Base-by-base conservation (phyloP, 139 green algal species). In the Ettlia oleoabundans region DNA sequence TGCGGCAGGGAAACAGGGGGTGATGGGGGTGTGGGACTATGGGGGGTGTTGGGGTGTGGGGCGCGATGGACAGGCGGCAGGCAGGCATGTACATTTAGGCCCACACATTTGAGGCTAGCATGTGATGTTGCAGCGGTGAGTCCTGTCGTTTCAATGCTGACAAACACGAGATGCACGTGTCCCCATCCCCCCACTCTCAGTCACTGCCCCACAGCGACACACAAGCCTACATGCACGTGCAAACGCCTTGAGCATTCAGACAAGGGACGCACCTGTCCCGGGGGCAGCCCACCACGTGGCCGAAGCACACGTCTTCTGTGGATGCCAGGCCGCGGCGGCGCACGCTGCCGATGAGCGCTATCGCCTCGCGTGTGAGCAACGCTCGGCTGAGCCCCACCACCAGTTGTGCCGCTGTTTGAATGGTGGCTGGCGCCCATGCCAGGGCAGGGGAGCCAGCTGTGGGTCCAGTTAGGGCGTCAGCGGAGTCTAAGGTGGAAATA, bases 291-390 rank as follows among this genome's bases (percentile, higher is more conserved):
- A 98, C 89, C 21, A 97, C 92, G 26, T 88, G 74, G 7, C 93
- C 93, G 82, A 96, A 96, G 19, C 88, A 82, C 22, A 96, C 90
- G 78, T 96, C 90, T 32, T 89, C 79, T 0, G 58, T 78, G n/a
- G 52, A 40, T 0, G 91, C 87, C 52, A 97, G 47, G 30, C 94
- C 94, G 18, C 90, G 84, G 24, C 76, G 79, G n/a, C 90, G 88
- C 68, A 97, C 85, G 47, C 87, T 88, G 10, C 66, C 58, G 30
- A 93, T 84, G 13, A 91, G 86, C 4, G 74, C n/a, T 58, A 97
- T 63, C 15, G 95, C 95, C 15, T 97, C 93, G 21, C 80, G 75
- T 6, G 96, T 94, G 21, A 84, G 75, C 47, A 98, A 85, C 75
- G 86, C 82, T 53, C 88, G 83, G 51, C 90, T 90, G 24, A 98